These are phyloP conservation scores for Kondoa malvinella DNA, from an alignment of 768 basidiomycete genomes.

Conservation along the genomic window DNA sequence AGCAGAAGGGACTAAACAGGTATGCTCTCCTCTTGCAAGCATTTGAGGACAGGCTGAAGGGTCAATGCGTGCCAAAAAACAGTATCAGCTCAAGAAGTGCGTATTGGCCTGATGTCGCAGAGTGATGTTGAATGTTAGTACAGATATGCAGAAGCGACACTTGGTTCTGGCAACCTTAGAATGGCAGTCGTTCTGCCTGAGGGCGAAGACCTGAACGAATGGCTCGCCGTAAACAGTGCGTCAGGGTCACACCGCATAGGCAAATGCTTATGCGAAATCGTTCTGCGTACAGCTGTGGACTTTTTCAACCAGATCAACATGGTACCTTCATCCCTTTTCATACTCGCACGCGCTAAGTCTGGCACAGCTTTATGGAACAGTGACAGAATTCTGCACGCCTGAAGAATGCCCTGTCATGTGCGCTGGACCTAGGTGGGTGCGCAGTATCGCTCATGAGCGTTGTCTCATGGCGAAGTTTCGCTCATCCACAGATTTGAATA, in stretches of 20 bases:
- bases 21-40: background rate
- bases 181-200: constrained; percentile 85
- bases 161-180: constrained; percentile 87
- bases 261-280: background rate
- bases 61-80: constrained; percentile 40
- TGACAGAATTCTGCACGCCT: constrained; percentile 92
- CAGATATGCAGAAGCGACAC: constrained; percentile 67
- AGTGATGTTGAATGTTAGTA: background rate
- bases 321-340: constrained; percentile 28
- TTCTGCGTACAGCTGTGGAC: constrained; percentile 56
- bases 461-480: background rate
- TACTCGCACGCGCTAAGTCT: background rate
- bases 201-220: constrained; percentile 92
- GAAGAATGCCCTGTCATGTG: constrained; percentile 93
- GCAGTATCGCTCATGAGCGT: background rate
- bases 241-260: constrained; percentile 12
- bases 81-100: constrained; percentile 89
- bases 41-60: constrained; percentile 1
- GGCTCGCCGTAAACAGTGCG: constrained; percentile 97
- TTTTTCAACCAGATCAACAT: constrained; percentile 99
- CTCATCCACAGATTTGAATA: constrained; percentile 58
- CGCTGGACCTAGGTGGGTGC: constrained; percentile 61
- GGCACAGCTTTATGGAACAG: constrained; percentile 60
- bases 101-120: background rate
- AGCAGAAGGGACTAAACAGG: constrained; percentile 56